phyloP scores from a whole-genome alignment of 1,139 yeast species.

The Keqinozyma sinolaborantium region DNA sequence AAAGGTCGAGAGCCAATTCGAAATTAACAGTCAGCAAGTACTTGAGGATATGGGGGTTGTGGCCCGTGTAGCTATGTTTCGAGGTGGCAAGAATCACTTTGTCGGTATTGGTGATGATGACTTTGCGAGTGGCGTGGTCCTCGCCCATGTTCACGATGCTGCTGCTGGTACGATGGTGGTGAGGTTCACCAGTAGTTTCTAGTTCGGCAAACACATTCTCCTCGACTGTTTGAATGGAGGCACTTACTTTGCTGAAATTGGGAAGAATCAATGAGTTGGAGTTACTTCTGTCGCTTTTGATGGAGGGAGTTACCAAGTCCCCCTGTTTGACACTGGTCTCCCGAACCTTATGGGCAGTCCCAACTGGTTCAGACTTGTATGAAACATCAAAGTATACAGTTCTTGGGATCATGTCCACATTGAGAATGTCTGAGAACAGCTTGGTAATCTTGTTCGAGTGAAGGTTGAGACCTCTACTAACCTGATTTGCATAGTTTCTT shows the following conservation, averaged over 20 bases:
- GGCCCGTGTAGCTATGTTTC: conserved; percentile 62
- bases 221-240: conserved; percentile 56
- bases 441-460: conserved; percentile 2
- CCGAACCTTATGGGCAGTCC: conserved; percentile 11
- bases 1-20: conserved; percentile 57
- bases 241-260: conserved; percentile 28
- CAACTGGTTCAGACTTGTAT: conserved; percentile 42
- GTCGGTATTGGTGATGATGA: conserved; percentile 31
- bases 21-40: conserved; percentile 52
- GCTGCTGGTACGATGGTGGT: conserved; percentile 5
- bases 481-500: conserved; percentile 64
- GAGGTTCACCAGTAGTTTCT: conserved; percentile 25
- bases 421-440: conserved; percentile 11
- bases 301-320: conserved; percentile 1
- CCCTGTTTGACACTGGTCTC: conserved; percentile 6
- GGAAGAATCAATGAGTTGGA: conserved; percentile 29
- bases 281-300: conserved; percentile 9
- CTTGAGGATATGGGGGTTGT: conserved; percentile 58
- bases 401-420: conserved; percentile 39
- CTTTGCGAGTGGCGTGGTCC: conserved; percentile 22
- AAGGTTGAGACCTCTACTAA: conserved; percentile 32
- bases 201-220: conserved; percentile 65
- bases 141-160: conserved; percentile 5
- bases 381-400: conserved; percentile 66
- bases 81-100: conserved; percentile 36